Evolutionary conservation across 1,139 yeast species (phyloP), one percentile per base, ranked within the genome.

Genomic region (Lodderomyces jiufengensis): DNA sequence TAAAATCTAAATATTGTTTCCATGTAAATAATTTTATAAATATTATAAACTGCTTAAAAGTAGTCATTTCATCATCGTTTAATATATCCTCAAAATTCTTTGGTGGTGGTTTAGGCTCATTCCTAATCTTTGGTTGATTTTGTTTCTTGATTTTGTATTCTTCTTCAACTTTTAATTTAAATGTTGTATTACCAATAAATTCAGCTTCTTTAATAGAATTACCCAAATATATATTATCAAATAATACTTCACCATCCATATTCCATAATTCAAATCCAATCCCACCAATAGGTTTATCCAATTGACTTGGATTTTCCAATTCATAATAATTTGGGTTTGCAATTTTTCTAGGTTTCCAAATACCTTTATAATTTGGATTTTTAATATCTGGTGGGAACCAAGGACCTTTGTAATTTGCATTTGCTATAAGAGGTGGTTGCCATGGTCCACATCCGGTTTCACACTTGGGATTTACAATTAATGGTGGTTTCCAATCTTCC

Each of bases 211-310:
- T 67, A 12, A 87, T 62, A 3, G 86, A 79, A 52, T 85, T 92
- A 10, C 97, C 97, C 44, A 90, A 56, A 56, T 87, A 88, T 39
- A 88, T 78, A 61, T 88, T 86, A 58, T 86, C 87, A 54, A 90
- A 86, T 52, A 85, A 50, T 34, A 86, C 75, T 36, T 82, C 76
- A 31, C 71, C 69, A 47, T 85, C 84, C 81, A 88, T 82, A 38
- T 94, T 78, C 95, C 96, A 88, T 46, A 88, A 67, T 57, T 90
- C 97, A 54, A 90, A 84, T 4, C 95, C 95, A 37, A 90, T 51
- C 7, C 84, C 95, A 20, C 88, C 92, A 48, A 88, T 77, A 29
- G 81, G 75, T 28, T 79, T 73, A 48, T 76, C 82, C 44, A 86
- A 61, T 46, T 78, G 66, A 4, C 82, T 66, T 8, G 95, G 92